These are phyloP conservation scores for Globisporangium radiosum DNA, from an alignment of 352 stramenopile genomes.

Conservation along the genomic window DNA sequence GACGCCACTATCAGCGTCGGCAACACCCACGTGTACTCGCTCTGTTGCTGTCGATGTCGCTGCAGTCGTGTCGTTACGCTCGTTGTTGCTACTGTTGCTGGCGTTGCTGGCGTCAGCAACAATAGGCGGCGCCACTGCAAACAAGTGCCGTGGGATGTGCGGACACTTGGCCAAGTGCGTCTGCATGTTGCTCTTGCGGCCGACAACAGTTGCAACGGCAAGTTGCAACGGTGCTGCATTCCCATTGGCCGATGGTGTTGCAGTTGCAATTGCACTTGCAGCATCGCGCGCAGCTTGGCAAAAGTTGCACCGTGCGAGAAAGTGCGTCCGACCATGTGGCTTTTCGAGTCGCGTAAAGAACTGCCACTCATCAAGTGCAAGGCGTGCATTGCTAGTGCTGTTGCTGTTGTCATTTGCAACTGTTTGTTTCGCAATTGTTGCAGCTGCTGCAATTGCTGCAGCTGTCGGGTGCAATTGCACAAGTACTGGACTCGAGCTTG, in stretches of 20 bases:
- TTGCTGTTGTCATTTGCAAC: neutral
- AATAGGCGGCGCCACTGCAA: neutral
- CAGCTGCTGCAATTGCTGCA: neutral
- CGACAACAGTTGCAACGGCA: constrained; percentile 48
- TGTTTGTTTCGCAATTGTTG: neutral
- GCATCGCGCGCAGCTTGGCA: constrained; percentile 67
- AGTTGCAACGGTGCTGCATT: too few relatives aligned
- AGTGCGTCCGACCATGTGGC: constrained; percentile 67
- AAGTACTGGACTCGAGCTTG: neutral
- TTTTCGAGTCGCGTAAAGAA: constrained; percentile 73
- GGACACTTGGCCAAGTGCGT: constrained; percentile 74
- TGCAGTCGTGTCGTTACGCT: neutral
- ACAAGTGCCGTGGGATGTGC: constrained; percentile 51
- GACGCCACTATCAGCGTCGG: too few relatives aligned
- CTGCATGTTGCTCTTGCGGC: constrained; percentile 80
- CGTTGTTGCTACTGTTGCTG: constrained; percentile 9
- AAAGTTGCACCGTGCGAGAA: constrained; percentile 76
- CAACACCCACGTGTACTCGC: too few relatives aligned
- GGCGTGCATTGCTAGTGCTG: constrained; percentile 22
- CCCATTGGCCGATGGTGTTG: constrained; percentile 41
- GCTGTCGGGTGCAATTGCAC: neutral
- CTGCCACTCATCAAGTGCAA: constrained; percentile 70
- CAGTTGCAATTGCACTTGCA: constrained; percentile 44
- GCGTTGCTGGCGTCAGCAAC: neutral
- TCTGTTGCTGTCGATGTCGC: neutral